Percentiles rank a stretch among this genome's conserved stretches.
Conservation (phyloP, 208 protist genomes). For the Endotrypanum monterogeii region DNA sequence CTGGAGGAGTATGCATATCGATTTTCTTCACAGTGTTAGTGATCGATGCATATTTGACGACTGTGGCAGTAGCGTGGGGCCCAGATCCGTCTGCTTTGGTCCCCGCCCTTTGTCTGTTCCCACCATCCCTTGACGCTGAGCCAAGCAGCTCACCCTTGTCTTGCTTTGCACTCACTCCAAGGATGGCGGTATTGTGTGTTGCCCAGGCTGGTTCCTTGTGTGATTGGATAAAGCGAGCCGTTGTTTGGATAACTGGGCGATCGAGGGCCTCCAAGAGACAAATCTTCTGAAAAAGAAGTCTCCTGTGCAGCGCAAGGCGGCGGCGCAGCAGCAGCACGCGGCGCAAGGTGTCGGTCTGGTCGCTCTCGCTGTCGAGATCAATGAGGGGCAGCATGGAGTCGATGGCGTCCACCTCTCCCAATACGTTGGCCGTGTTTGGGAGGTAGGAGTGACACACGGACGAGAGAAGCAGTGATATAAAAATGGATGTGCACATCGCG, state of each 20-base stretch:
- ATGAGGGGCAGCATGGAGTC: conserved; percentile 68
- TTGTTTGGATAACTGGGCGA: conserved; percentile 32
- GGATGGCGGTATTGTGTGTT: not conserved
- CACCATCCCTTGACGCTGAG: not conserved
- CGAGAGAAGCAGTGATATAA: conserved; percentile 40
- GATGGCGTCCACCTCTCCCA: conserved; percentile 67
- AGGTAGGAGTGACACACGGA: conserved; percentile 49
- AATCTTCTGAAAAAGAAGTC: conserved; percentile 54
- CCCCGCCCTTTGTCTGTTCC: not conserved
- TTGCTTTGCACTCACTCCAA: not conserved
- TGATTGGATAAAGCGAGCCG: conserved; percentile 34
- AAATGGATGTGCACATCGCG: conserved; percentile 30
- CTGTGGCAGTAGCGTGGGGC: not conserved
- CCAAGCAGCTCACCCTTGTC: not conserved
- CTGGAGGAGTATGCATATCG: not conserved
- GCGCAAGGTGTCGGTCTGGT: conserved; percentile 67
- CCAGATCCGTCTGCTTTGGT: not conserved
- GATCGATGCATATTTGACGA: not conserved
- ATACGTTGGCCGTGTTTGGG: conserved; percentile 43
- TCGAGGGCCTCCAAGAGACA: conserved; percentile 47
- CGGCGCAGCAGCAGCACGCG: conserved; percentile 63
- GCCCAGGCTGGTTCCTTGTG: conserved; percentile 1
- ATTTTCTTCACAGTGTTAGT: not conserved
- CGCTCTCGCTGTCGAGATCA: conserved; percentile 44
- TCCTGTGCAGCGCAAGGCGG: conserved; percentile 45